Conservation (phyloP, 73 alveolate genomes). For the Uronychia setigera region DNA sequence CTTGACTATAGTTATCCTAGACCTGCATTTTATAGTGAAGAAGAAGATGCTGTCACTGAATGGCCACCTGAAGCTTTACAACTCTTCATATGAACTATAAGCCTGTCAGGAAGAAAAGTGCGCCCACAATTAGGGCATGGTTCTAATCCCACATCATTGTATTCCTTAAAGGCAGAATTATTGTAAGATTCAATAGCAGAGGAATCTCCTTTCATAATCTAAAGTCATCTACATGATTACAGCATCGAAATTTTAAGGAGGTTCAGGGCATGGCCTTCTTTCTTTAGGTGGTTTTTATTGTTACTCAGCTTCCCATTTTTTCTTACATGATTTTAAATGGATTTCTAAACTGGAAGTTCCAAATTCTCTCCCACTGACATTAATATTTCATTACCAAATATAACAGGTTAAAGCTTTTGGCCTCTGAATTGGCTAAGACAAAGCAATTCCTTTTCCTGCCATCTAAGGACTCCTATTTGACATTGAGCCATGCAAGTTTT, state of each 20-base stretch:
- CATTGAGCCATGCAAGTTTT: neutral
- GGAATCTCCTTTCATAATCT: conserved; percentile 13
- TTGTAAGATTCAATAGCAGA: conserved; percentile 13
- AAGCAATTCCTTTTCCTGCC: neutral
- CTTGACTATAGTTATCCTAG: neutral
- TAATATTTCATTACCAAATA: too few relatives aligned
- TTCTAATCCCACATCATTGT: conserved; percentile 55
- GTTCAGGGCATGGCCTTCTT: conserved; percentile 52
- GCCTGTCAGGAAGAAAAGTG: conserved; percentile 51
- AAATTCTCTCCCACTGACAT: conserved; percentile 88
- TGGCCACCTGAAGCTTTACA: conserved; percentile 35
- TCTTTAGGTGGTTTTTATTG: conserved; percentile 30
- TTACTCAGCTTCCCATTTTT: conserved; percentile 48
- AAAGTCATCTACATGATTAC: neutral
- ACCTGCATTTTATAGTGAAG: conserved; percentile 30
- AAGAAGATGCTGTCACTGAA: too few relatives aligned
- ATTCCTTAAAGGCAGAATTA: conserved; percentile 38
- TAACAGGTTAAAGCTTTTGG: conserved; percentile 61
- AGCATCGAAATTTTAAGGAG: conserved; percentile 37
- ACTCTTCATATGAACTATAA: conserved; percentile 40
- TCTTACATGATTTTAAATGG: conserved; percentile 38
- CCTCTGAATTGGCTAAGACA: conserved; percentile 15
- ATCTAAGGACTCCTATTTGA: neutral
- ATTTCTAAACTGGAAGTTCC: conserved; percentile 73
- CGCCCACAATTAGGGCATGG: conserved; percentile 85